A percentile compares a stretch with the other conserved stretches of the same genome.
Evolutionary conservation across 148 eudicot species (phyloP).

Genomic region (Fagopyrum esculentum): DNA sequence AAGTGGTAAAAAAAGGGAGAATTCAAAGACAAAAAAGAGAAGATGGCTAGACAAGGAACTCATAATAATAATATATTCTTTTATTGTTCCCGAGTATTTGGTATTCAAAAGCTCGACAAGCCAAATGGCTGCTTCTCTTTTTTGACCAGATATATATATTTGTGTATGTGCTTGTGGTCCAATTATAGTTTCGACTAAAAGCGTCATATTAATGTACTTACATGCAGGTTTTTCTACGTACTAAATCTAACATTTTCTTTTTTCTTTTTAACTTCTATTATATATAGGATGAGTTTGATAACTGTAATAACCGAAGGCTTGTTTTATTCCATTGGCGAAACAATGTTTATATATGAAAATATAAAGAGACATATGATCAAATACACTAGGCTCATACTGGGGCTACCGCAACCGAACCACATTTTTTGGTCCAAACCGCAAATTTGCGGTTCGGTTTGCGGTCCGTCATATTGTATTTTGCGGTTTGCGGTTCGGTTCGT

Average conservation of each 20-base stretch:
- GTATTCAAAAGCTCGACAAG: constrained; percentile 8
- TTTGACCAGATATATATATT: not conserved
- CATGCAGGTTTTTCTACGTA: not conserved
- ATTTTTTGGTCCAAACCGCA: no score
- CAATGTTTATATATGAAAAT: no score
- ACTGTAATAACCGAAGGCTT: no score
- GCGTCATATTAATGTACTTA: not conserved
- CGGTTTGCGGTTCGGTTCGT: no score
- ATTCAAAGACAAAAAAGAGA: constrained; percentile 7
- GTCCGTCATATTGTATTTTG: no score
- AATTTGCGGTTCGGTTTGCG: no score
- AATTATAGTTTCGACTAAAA: not conserved
- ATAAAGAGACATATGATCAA: no score
- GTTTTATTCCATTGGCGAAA: no score
- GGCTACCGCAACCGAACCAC: no score
- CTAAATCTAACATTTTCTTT: not conserved
- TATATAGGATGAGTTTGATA: no score
- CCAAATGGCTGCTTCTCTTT: constrained; percentile 10
- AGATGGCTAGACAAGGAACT: not conserved
- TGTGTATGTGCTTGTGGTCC: not conserved
- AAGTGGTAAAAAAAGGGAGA: not conserved
- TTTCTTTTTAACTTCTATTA: not conserved
- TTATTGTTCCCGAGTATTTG: constrained; percentile 5
- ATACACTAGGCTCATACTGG: no score
- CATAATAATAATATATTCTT: not conserved